A percentile compares a stretch with the other conserved stretches of the same genome.
These are phyloP conservation scores for Beauveria asiatica DNA, from an alignment of 2,329 filamentous ascomycete species.

Conservation along the genomic window DNA sequence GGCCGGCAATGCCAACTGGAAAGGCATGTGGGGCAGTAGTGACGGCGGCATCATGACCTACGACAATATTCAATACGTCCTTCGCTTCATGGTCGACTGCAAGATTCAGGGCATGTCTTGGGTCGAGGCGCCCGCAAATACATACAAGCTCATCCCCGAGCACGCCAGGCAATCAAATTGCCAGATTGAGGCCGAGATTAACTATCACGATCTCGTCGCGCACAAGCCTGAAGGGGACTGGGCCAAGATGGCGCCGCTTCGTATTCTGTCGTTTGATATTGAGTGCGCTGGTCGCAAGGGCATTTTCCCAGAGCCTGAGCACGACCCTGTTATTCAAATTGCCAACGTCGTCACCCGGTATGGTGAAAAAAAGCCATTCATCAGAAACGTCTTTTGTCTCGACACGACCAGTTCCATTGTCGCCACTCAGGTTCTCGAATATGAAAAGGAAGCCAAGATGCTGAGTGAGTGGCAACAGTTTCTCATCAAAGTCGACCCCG, in stretches of 20 bases:
- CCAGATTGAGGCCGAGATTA: conserved; percentile 85
- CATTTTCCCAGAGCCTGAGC: conserved; percentile 86
- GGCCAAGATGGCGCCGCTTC: conserved; percentile 93
- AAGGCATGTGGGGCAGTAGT: conserved; percentile 71
- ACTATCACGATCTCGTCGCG: conserved; percentile 74
- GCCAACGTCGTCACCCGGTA: conserved; percentile 92
- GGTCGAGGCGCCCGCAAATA: conserved; percentile 73
- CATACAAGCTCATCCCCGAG: conserved; percentile 62
- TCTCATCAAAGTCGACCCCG: conserved; percentile 80
- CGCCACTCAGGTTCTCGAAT: conserved; percentile 86
- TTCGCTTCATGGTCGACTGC: conserved; percentile 97
- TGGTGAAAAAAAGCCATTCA: conserved; percentile 90
- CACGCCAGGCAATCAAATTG: conserved; percentile 77
- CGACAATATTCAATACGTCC: conserved; percentile 89
- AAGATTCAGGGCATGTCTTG: conserved; percentile 94
- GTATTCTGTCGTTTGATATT: conserved; percentile 94
- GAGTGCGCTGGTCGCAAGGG: conserved; percentile 97
- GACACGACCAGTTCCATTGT: conserved; percentile 90
- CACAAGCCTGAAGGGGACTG: conserved; percentile 88
- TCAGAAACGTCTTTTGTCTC: conserved; percentile 92
- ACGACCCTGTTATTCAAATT: conserved; percentile 95
- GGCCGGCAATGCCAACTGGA: conserved; percentile 73
- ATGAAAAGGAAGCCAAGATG: conserved; percentile 76
- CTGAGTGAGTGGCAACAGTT: conserved; percentile 89
- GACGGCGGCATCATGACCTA: conserved; percentile 75